Base-by-base conservation (phyloP, 2,329 filamentous ascomycete genomes). In the Epichloe scottii region DNA sequence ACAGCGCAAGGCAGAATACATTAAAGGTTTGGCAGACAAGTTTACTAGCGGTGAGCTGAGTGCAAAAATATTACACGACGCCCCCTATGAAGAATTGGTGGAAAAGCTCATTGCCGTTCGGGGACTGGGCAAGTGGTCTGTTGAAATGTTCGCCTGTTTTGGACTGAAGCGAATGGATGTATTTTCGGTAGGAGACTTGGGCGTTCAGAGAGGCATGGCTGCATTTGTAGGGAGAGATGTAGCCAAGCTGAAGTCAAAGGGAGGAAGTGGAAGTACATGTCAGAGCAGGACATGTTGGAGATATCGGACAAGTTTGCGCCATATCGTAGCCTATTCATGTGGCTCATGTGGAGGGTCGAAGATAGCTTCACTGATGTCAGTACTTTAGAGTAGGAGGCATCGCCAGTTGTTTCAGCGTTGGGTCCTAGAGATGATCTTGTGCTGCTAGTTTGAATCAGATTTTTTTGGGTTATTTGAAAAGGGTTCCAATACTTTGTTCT, bases 251-350 rank as follows among this genome's bases (percentile, higher is more conserved):
- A 96, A 94, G 70, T 73, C 71, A 37, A 82, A 82, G 26, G 84
- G 84, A 34, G 87, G 87, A 97, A 97, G 71, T 97, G 89, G 85
- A 97, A 97, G 73, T 98, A 97, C 66, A 95, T 97, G 89, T 79
- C 77, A 37, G 93, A 97, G 70, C 79, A 82, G 63, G 93, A 97
- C 54, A 97, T 98, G 93, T 65, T 85, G 54, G 86, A 89, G 57
- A 75, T 88, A 56, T 83, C 88, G 12, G 85, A 84, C 52, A 81
- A 75, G 62, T 98, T 95, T 66, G 77, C 78, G 52, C 93, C 91
- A 3, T 97, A 95, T 68, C 84, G 90, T 62, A 93, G 85, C 60
- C 65, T 96, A 42, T 95, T 95, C 62, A 96, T 96, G 90, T 96
- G 90, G 90, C 95, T 95, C 65, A 95, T 95, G 87, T 96, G 91